phyloP scores from a whole-genome alignment of 257 asterid species.

The Przewalskia tangutica region DNA sequence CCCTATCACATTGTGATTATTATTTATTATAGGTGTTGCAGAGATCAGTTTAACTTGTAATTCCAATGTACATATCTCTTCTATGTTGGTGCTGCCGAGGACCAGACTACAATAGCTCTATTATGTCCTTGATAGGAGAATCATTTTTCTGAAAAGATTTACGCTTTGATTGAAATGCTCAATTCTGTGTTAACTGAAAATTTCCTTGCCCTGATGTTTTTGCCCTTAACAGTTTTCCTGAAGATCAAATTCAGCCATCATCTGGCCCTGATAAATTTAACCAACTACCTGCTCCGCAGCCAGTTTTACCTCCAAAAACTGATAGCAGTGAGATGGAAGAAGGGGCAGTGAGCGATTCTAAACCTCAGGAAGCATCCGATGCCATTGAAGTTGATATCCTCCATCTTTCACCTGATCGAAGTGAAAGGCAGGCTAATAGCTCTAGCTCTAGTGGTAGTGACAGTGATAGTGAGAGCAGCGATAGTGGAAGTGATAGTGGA shows the following conservation, averaged over 20 bases:
- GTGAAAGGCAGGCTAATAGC: slow-evolving; percentile 46
- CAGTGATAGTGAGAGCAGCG: slow-evolving; percentile 57
- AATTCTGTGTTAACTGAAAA: slow-evolving; percentile 8
- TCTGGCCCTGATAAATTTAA: slow-evolving; percentile 40
- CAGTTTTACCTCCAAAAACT: slow-evolving; percentile 26
- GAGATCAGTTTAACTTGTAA: neutral
- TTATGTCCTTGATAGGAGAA: neutral
- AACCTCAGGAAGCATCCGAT: slow-evolving; percentile 31
- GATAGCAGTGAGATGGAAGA: slow-evolving; percentile 37
- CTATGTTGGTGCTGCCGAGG: neutral
- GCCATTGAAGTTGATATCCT: slow-evolving; percentile 30
- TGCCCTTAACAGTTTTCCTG: slow-evolving; percentile 53
- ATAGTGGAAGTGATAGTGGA: slow-evolving; percentile 58
- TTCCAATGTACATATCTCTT: neutral
- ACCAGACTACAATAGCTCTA: neutral
- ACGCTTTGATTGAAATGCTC: neutral
- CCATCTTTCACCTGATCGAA: slow-evolving; percentile 41
- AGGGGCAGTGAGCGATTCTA: slow-evolving; percentile 31
- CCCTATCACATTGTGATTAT: neutral
- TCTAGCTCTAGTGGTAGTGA: slow-evolving; percentile 63
- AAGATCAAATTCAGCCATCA: slow-evolving; percentile 31
- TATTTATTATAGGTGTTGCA: neutral
- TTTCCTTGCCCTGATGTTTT: slow-evolving; percentile 5
- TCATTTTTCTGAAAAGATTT: neutral
- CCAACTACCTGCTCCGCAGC: slow-evolving; percentile 37